These are phyloP conservation scores for Gaeumannomyces tritici DNA, from an alignment of 2,329 filamentous ascomycete genomes.

Conservation along the genomic window DNA sequence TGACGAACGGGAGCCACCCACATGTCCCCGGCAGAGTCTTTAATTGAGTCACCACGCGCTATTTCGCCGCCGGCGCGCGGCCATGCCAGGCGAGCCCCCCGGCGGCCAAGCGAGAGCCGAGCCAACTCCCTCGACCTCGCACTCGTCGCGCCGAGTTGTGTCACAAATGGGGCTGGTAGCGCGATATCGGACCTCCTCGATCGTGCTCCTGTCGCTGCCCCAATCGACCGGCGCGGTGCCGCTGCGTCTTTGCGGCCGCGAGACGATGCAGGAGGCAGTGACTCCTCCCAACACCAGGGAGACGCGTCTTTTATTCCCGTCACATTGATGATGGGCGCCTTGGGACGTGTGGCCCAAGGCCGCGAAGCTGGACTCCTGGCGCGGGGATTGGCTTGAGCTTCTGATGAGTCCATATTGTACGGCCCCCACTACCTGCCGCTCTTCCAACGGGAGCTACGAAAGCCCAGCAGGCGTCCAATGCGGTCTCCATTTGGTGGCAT, in stretches of 20 bases:
- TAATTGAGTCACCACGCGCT: not conserved
- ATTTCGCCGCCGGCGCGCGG: not conserved
- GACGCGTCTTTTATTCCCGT: not conserved
- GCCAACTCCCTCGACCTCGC: not conserved
- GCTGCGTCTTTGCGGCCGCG: not conserved
- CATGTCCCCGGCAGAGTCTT: not conserved
- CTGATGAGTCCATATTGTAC: not conserved
- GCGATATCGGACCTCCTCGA: not conserved
- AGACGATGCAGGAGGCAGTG: not conserved
- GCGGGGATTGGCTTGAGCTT: not conserved
- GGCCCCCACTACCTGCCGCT: not conserved
- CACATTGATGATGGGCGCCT: not conserved
- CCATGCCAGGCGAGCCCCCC: not conserved
- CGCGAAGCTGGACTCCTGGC: not conserved
- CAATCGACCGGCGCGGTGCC: not conserved
- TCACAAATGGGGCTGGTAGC: not conserved
- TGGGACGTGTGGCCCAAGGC: not conserved
- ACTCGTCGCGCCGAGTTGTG: not conserved
- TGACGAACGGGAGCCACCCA: not conserved
- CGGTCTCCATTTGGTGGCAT: no score
- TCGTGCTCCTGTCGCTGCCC: not conserved
- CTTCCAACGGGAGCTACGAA: not conserved
- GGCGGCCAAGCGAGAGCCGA: not conserved
- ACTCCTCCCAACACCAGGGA: not conserved
- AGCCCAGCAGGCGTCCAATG: not conserved